Percentiles rank a stretch among this genome's conserved stretches.
phyloP scores from a whole-genome alignment of 148 eudicot species.

The Fagopyrum homotropicum region DNA sequence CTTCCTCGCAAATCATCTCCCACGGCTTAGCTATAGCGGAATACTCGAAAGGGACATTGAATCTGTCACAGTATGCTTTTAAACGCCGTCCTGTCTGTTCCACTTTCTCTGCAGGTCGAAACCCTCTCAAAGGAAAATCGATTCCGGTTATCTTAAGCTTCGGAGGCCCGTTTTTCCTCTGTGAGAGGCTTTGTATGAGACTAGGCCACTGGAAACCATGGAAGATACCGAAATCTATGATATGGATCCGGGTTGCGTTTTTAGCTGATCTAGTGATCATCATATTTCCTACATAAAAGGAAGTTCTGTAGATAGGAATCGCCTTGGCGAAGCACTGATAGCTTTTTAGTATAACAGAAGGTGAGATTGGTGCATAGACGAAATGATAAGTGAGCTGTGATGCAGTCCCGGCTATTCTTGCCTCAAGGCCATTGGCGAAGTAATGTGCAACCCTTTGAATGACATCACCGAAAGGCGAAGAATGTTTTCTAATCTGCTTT shows the following conservation, averaged over 20 bases:
- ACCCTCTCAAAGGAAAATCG: conserved; percentile 9
- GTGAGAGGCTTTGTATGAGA: conserved; percentile 16
- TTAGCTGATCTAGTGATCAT: conserved; percentile 12
- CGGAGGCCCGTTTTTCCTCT: conserved; percentile 11
- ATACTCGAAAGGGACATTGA: conserved; percentile 14
- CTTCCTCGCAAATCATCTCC: conserved; percentile 12
- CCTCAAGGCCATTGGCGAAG: conserved; percentile 47
- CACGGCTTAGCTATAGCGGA: conserved; percentile 14
- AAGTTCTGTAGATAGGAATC: conserved; percentile 6
- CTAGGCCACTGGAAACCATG: conserved; percentile 30
- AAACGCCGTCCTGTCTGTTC: conserved; percentile 15
- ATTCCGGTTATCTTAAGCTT: conserved; percentile 15
- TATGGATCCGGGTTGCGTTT: conserved; percentile 22
- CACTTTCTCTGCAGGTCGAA: conserved; percentile 12
- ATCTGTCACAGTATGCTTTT: conserved; percentile 13
- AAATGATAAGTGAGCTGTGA: conserved; percentile 2
- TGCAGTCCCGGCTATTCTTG: conserved; percentile 28
- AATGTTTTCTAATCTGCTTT: conserved; percentile 35
- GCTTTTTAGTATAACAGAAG: conserved; percentile 4
- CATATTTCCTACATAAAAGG: conserved; percentile 10
- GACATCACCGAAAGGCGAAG: conserved; percentile 37
- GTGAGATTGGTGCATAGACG: not conserved
- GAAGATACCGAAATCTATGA: conserved; percentile 25
- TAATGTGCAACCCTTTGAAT: conserved; percentile 41
- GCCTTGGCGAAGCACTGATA: not conserved